Base-by-base conservation (phyloP, 768 basidiomycete genomes). In the Tricholoma hemisulphureum region DNA sequence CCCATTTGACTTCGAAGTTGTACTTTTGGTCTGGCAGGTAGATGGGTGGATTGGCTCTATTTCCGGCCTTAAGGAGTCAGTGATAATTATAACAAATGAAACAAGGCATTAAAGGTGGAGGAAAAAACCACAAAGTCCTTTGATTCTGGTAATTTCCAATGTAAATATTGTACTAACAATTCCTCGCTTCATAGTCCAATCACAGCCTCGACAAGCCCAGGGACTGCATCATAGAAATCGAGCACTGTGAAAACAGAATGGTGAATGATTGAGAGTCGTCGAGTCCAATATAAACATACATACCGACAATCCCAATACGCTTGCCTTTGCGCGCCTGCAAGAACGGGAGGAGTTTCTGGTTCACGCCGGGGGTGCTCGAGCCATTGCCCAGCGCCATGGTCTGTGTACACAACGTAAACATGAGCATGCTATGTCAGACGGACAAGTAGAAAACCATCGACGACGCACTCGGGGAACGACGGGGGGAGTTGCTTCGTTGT, bases 281-380 rank as follows among this genome's bases (percentile, higher is more conserved):
- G 6, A 39, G 18, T 39, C 1, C 37, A 39, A 2, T 41, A 21
- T 11, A 23, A 23, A 14, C 53, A 34, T 50, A 75, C 80, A 26
- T 56, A 81, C 80, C 77, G 53, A 82, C 73, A 29, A 80, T 69
- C 3, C 80, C 80, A 60, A 80, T 76, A 31, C 80, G 67, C 58
- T 77, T 63, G 20, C 79, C 79, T 52, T 77, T 79, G 37, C 70
- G 69, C 9, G 64, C 71, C 46, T 75, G 60, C 29, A 82, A 62
- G 74, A 74, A 80, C 2, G 77, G 75, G 31, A 82, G 64, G 21
- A 82, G 67, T 21, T 71, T 70, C 54, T 77, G 75, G 35, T 81
- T 79, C 51, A 82, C 76, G 6, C 80, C 80, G 0, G 61, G 68
- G 9, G 71, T 62, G 26, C 61, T 63, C 6, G 66, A 67, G 1